A percentile compares a stretch with the other conserved stretches of the same genome.
Evolutionary conservation across 345 rosid genomes (phyloP).

Genomic region (Eucalyptus erythrocorys): DNA sequence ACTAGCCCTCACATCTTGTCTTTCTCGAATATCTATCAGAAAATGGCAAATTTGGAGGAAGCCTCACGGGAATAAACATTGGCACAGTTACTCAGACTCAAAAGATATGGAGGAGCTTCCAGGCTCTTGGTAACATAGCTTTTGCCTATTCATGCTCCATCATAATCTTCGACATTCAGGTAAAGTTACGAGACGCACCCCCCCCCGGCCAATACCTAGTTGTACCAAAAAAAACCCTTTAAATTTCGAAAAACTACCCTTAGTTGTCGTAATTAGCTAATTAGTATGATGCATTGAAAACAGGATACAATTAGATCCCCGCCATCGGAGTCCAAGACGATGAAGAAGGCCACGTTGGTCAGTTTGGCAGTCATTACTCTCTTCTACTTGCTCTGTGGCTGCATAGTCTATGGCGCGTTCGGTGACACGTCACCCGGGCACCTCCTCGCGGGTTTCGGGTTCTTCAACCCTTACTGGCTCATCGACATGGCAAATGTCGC

Average conservation of each 20-base stretch:
- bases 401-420: conserved; percentile 78
- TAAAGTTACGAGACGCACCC: not conserved
- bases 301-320: conserved; percentile 53
- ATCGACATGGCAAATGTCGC: conserved; percentile 76
- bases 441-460: conserved; percentile 68
- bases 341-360: conserved; percentile 58
- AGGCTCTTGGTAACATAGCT: conserved; percentile 83
- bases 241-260: not conserved
- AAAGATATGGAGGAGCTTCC: conserved; percentile 86
- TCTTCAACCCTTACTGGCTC: conserved; percentile 75
- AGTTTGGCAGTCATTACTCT: conserved; percentile 59
- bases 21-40: not conserved
- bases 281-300: not conserved
- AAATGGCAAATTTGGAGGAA: conserved; percentile 44
- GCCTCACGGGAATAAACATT: conserved; percentile 53
- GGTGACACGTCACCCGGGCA: conserved; percentile 76
- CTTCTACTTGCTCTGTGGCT: conserved; percentile 84
- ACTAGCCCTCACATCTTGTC: not conserved
- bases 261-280: not conserved
- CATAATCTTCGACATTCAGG: conserved; percentile 55
- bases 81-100: conserved; percentile 33
- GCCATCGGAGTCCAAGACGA: conserved; percentile 60
- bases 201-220: too few species aligned
- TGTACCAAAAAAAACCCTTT: too few species aligned
- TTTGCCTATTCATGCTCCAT: conserved; percentile 76